Evolutionary conservation across 441 rosid species (phyloP), one percentile per base, ranked within the genome.

Genomic region (Dalechampia spathulata): DNA sequence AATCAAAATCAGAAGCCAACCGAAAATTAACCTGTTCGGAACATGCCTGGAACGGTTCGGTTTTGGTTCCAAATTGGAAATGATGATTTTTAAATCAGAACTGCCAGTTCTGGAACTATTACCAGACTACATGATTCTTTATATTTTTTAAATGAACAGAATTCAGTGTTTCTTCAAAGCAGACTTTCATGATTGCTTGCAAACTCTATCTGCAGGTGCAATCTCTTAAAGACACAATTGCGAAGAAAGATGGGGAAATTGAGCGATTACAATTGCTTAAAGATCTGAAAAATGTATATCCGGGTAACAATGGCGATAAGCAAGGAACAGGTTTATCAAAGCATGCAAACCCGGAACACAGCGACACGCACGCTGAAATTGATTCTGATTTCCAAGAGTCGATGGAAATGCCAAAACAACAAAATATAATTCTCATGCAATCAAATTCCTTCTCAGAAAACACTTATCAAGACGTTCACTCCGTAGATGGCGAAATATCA

Each of bases 191-290:
- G 6, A 25, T 55, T 55, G 37, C 27, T 37, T 19, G 47, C 38
- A 16, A 49, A 34, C 30, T 10, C 55, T 20, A 7, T 64, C 44
- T 55, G 62, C 65, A 91, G 97, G 80, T 92, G 55, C 72, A 95
- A 16, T 76, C 69, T 58, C 85, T 92, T 30, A 89, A 85, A 66
- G 95, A 89, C 64, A 77, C 76, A 51, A 75, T 92, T 23, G 68
- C 83, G 4, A 80, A 71, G 70, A 89, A 86, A 71, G 96, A 92
- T 44, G 90, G 76, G 53, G 96, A 89, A 71, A 79, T 92, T 67
- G 90, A 78, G 71, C 65, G 61, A 49, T 41, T 86, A 64, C 90
- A 80, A 60, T 53, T 75, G 66, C 67, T 55, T 19, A 76, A 78
- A 55, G 82, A 85, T 58, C 53, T 32, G 1, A 87, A 87, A 61